Base-by-base conservation (phyloP, 805 yeast species). In the Ogataea henricii region DNA sequence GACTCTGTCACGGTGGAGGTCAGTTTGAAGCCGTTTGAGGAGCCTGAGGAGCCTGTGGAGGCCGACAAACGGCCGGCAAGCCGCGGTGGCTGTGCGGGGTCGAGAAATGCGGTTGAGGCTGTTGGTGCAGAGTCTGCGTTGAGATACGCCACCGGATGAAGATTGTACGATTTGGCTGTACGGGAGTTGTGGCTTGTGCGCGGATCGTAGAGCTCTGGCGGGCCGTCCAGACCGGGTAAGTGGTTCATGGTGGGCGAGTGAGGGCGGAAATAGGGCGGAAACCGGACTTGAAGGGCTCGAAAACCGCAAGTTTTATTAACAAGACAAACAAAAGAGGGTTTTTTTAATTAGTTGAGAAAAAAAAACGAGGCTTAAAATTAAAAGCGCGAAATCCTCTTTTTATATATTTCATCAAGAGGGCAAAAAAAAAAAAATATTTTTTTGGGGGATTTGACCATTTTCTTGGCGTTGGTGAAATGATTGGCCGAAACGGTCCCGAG, bases 121-220 rank as follows among this genome's bases (percentile, higher is more conserved):
- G 30, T 22, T 14, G 25, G 26, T 18, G 43, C 44, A 32, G 56
- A 39, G 30, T 60, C 62, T 4, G 66, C 64, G 44, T 62, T 59
- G 45, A 62, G 45, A 37, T 62, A 63, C 14, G 65, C 54, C 16
- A 64, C 62, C 2, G 67, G 68, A 40, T 63, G 66, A 27, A 64
- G 53, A 39, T 63, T 60, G 33, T 55, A 48, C 12, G 49, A 33
- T 4, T 39, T 36, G 18, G 29, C 16, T 21, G 29, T 25, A 12
- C 18, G 42, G 3, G 32, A 12, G 17, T 6, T 12, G 17, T 39
- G 42, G 42, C 32, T 26, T 33, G 17, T 27, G 14, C 4, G 33
- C 12, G 42, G 3, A 8, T 39, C 34, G 23, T 26, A 39, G 21
- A 26, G 25, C 3, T 39, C 33, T 12, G 17, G n/a, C 17, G 42